Conservation (phyloP, 1,284 basidiomycete species). For the Ceratobasidium sp. region DNA sequence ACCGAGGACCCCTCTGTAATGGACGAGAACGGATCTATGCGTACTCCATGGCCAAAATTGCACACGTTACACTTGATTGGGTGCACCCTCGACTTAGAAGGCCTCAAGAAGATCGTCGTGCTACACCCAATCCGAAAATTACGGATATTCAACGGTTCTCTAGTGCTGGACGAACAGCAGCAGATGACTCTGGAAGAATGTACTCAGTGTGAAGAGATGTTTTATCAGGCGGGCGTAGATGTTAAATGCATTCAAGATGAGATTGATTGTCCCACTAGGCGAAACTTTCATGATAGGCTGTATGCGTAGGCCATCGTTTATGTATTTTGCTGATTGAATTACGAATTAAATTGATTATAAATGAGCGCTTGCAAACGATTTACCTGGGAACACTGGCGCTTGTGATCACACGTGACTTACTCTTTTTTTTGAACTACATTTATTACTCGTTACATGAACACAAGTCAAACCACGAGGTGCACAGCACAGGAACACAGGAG, state of each 20-base stretch:
- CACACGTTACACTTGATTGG: slow-evolving; percentile 3
- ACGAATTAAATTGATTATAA: too few relatives aligned
- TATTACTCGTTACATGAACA: too few relatives aligned
- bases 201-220: neutral
- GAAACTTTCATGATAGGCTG: neutral
- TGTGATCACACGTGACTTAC: too few relatives aligned
- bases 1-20: neutral
- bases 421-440: too few relatives aligned
- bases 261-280: neutral
- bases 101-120: neutral
- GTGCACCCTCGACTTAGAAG: neutral
- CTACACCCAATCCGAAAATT: neutral
- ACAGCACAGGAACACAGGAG: too few relatives aligned
- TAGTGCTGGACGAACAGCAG: too few relatives aligned
- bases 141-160: neutral
- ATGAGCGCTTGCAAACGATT: too few relatives aligned
- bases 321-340: too few relatives aligned
- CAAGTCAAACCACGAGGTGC: too few relatives aligned
- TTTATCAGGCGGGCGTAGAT: neutral
- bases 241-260: neutral
- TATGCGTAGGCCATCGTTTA: neutral
- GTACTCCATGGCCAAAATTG: neutral
- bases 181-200: neutral
- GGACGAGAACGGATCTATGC: neutral
- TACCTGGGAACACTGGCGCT: too few relatives aligned